Percentiles rank a stretch among this genome's conserved stretches.
phyloP scores from a whole-genome alignment of 257 asterid species.

The Nicotiana paniculata region DNA sequence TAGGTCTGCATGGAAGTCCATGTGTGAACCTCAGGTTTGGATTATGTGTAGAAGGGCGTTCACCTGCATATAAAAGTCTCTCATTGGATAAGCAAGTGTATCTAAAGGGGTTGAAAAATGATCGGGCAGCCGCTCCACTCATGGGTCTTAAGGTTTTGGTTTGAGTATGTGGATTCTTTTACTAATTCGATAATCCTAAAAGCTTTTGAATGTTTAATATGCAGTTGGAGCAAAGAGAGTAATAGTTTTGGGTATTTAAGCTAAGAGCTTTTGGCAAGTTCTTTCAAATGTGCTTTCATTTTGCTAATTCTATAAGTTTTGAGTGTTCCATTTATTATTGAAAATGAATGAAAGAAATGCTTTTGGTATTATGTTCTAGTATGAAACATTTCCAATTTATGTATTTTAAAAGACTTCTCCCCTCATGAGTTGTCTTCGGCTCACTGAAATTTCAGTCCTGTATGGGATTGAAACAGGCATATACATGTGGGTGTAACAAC shows the following conservation, averaged over 20 bases:
- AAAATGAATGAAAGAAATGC: neutral
- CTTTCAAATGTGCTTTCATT: neutral
- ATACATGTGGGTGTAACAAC: neutral
- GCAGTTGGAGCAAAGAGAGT: neutral
- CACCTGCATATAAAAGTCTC: neutral
- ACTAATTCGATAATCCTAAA: neutral
- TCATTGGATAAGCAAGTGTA: neutral
- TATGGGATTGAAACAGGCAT: neutral
- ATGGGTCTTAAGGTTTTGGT: neutral
- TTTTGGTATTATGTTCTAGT: neutral
- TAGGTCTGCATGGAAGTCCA: neutral
- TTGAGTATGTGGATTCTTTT: neutral
- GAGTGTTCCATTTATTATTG: neutral
- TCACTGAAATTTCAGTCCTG: neutral
- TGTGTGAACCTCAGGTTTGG: neutral
- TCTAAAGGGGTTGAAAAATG: neutral
- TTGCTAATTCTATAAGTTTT: neutral
- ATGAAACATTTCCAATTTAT: neutral
- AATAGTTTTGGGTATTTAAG: neutral
- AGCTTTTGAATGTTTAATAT: neutral
- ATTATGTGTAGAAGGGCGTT: neutral
- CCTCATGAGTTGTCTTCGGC: neutral
- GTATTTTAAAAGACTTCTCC: neutral
- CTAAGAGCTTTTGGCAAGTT: neutral
- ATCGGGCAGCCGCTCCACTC: neutral